Conservation (phyloP, 306 rosid genomes). For the Cucurbita moschata region DNA sequence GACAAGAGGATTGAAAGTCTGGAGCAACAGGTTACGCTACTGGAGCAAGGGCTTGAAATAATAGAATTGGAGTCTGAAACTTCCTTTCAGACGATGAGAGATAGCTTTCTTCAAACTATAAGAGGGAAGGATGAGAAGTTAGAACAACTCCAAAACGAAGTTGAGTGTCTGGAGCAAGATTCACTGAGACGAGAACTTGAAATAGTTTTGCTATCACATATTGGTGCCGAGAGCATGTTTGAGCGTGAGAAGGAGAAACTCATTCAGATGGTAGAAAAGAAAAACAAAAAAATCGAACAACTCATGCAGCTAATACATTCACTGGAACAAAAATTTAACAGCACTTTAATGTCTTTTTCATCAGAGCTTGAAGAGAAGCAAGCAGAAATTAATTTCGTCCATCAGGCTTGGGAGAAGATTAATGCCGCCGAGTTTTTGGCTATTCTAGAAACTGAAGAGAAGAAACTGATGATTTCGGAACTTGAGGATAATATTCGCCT, state of each 20-base stretch:
- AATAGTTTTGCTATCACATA: conserved; percentile 28
- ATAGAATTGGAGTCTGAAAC: conserved; percentile 17
- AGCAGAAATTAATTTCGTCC: conserved; percentile 36
- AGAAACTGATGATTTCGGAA: conserved; percentile 41
- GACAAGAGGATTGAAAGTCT: conserved; percentile 22
- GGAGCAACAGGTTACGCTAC: conserved; percentile 25
- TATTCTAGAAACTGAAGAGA: conserved; percentile 46
- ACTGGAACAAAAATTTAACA: conserved; percentile 30
- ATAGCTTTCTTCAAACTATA: conserved; percentile 14
- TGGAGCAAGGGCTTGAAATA: conserved; percentile 28
- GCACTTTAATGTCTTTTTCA: conserved; percentile 31
- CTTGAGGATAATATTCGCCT: conserved; percentile 41
- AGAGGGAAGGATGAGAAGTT: conserved; percentile 33
- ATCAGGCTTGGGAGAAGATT: conserved; percentile 45
- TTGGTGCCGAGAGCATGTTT: conserved; percentile 20
- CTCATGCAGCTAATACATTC: conserved; percentile 30
- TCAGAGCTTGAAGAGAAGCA: conserved; percentile 45
- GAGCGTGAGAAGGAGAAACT: conserved; percentile 27
- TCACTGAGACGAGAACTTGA: conserved; percentile 39
- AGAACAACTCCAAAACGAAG: conserved; percentile 41
- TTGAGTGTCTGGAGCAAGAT: conserved; percentile 37
- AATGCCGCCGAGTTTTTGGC: conserved; percentile 43
- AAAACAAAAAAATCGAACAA: conserved; percentile 23
- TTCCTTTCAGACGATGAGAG: conserved; percentile 8
- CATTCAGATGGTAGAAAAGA: conserved; percentile 16